These are phyloP conservation scores for Dendrobium officinale DNA, from an alignment of 106 monocot genomes.

Conservation along the genomic window DNA sequence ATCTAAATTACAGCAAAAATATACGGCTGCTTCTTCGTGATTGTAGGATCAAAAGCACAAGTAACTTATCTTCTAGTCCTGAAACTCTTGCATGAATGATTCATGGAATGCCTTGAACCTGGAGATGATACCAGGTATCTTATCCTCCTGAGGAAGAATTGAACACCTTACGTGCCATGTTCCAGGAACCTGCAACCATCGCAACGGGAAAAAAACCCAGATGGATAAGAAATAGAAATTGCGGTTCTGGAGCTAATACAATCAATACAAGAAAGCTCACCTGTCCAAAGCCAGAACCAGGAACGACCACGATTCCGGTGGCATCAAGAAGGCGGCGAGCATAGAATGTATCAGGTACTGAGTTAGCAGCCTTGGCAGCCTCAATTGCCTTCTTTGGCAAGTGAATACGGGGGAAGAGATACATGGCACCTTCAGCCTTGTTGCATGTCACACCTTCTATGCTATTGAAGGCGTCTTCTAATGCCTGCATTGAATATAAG, in stretches of 20 bases:
- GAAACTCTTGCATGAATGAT: slow-evolving; percentile 63
- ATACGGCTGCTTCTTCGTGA: too few relatives aligned
- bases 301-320: slow-evolving; percentile 84
- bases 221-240: too few relatives aligned
- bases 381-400: slow-evolving; percentile 75
- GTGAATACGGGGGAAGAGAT: slow-evolving; percentile 74
- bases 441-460: slow-evolving; percentile 90
- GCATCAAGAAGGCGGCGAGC: slow-evolving; percentile 64
- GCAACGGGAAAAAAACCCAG: not conserved
- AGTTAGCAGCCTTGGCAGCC: slow-evolving; percentile 55
- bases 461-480: slow-evolving; percentile 86
- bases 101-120: slow-evolving; percentile 80
- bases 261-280: slow-evolving; percentile 17
- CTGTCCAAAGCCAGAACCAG: slow-evolving; percentile 93
- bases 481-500: slow-evolving; percentile 29
- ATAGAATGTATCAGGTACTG: slow-evolving; percentile 72
- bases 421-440: slow-evolving; percentile 96
- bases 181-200: slow-evolving; percentile 59
- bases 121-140: slow-evolving; percentile 85
- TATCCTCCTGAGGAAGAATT: slow-evolving; percentile 93
- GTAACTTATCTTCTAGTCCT: slow-evolving; percentile 23
- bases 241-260: not conserved
- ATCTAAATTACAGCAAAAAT: too few relatives aligned
- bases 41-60: not conserved
- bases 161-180: slow-evolving; percentile 98